Conservation (phyloP, 2,329 filamentous ascomycete genomes). For the Talaromyces sp. region DNA sequence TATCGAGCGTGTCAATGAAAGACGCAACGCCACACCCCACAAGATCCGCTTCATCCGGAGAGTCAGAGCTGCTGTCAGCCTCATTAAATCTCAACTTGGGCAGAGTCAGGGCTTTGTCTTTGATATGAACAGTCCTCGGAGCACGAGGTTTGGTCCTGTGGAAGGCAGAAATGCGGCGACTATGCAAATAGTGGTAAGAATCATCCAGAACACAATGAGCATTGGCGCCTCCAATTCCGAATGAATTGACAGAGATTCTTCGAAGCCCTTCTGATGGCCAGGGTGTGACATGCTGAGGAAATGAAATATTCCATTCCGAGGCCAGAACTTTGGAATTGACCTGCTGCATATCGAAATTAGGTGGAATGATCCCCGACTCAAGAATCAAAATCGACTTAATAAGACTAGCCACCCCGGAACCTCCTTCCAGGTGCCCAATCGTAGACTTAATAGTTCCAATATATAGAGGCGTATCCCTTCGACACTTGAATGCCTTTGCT, state of each 20-base stretch:
- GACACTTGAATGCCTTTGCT: slow-evolving; percentile 27
- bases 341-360: slow-evolving; percentile 46
- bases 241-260: slow-evolving; percentile 38
- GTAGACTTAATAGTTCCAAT: slow-evolving; percentile 30
- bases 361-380: slow-evolving; percentile 49
- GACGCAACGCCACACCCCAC: neutral
- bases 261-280: slow-evolving; percentile 32
- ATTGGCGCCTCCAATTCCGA: slow-evolving; percentile 42
- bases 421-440: slow-evolving; percentile 34
- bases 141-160: slow-evolving; percentile 15
- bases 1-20: slow-evolving; percentile 10
- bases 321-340: slow-evolving; percentile 42
- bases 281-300: slow-evolving; percentile 24
- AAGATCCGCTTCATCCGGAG: slow-evolving; percentile 14
- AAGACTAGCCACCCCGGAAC: slow-evolving; percentile 31
- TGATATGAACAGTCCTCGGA: neutral
- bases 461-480: slow-evolving; percentile 25
- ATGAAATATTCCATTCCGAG: slow-evolving; percentile 36
- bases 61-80: neutral
- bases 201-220: slow-evolving; percentile 38
- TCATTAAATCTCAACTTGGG: neutral
- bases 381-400: slow-evolving; percentile 50
- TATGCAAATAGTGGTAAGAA: slow-evolving; percentile 24
- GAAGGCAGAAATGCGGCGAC: slow-evolving; percentile 8
- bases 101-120: neutral